Evolutionary conservation across 2,329 filamentous ascomycete species (phyloP).

Genomic region (Furcasterigmium furcatum): DNA sequence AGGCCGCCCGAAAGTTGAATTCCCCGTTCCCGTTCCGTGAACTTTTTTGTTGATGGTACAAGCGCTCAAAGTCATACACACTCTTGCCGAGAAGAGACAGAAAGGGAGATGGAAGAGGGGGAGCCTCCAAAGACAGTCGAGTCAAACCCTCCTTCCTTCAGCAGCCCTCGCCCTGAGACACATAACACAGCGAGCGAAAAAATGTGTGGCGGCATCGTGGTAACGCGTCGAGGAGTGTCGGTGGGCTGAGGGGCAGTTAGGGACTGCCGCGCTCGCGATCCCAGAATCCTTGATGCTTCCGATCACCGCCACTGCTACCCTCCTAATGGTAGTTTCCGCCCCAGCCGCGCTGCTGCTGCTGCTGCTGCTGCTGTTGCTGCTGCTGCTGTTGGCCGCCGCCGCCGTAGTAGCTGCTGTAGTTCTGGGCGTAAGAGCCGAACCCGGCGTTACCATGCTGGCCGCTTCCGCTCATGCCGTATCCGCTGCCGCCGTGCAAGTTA

Average conservation of each 20-base stretch:
- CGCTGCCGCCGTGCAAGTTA: constrained; percentile 50
- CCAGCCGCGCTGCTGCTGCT: constrained; percentile 52
- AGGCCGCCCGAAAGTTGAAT: constrained; percentile 14
- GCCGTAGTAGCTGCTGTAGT: constrained; percentile 43
- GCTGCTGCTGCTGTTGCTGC: constrained; percentile 34
- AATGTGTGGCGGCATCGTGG: constrained; percentile 5
- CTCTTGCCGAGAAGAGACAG: not conserved
- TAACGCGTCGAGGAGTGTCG: too few relatives aligned
- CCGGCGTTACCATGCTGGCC: constrained; percentile 50
- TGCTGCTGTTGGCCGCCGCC: constrained; percentile 29
- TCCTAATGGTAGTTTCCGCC: constrained; percentile 56
- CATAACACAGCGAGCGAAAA: constrained; percentile 3
- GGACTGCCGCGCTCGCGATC: constrained; percentile 5
- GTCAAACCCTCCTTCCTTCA: constrained; percentile 8
- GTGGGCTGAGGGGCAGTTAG: too few relatives aligned
- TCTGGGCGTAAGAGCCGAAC: constrained; percentile 49
- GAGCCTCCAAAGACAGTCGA: not conserved
- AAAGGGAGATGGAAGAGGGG: not conserved
- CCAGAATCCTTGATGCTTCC: not conserved
- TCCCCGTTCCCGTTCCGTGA: constrained; percentile 11
- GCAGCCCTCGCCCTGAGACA: constrained; percentile 14
- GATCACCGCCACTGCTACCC: constrained; percentile 21
- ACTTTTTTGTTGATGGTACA: constrained; percentile 15
- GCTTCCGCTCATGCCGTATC: constrained; percentile 52
- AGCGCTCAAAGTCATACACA: constrained; percentile 15